phyloP scores from a whole-genome alignment of 2,329 filamentous ascomycete species.

The Davidsoniella virescens region DNA sequence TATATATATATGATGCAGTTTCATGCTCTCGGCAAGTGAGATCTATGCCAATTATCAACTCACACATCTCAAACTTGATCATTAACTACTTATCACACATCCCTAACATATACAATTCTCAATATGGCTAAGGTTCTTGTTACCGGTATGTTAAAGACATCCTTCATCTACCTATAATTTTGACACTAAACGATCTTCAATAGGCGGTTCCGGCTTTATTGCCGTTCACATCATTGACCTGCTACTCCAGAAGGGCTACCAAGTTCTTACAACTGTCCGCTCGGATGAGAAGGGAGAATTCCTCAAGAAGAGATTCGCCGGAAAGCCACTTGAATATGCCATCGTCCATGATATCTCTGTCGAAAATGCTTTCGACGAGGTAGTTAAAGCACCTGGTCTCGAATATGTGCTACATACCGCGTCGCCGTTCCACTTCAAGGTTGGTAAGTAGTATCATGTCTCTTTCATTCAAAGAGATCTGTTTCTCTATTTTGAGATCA shows the following conservation, averaged over 20 bases:
- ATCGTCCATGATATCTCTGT: conserved; percentile 68
- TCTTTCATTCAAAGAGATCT: not conserved
- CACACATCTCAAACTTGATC: too few relatives aligned
- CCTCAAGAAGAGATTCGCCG: conserved; percentile 33
- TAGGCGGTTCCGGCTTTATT: conserved; percentile 37
- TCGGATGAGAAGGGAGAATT: conserved; percentile 35
- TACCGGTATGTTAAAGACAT: conserved; percentile 22
- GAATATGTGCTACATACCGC: conserved; percentile 45
- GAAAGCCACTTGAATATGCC: conserved; percentile 28
- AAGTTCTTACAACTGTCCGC: conserved; percentile 40
- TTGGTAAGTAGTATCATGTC: conserved; percentile 19
- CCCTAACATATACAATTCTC: not conserved
- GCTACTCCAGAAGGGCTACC: conserved; percentile 33
- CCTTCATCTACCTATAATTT: not conserved
- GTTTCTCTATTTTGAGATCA: not conserved
- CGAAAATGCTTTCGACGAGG: conserved; percentile 55
- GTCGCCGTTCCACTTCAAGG: conserved; percentile 41
- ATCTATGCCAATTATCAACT: too few relatives aligned
- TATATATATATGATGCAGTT: too few relatives aligned
- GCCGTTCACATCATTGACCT: conserved; percentile 39
- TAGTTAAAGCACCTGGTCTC: conserved; percentile 23
- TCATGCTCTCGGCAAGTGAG: too few relatives aligned
- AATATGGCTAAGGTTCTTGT: conserved; percentile 32
- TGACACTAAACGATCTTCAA: not conserved
- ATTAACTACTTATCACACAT: too few relatives aligned